These are phyloP conservation scores for Fraxinus pennsylvanica DNA, from an alignment of 257 asterid genomes.

Conservation along the genomic window DNA sequence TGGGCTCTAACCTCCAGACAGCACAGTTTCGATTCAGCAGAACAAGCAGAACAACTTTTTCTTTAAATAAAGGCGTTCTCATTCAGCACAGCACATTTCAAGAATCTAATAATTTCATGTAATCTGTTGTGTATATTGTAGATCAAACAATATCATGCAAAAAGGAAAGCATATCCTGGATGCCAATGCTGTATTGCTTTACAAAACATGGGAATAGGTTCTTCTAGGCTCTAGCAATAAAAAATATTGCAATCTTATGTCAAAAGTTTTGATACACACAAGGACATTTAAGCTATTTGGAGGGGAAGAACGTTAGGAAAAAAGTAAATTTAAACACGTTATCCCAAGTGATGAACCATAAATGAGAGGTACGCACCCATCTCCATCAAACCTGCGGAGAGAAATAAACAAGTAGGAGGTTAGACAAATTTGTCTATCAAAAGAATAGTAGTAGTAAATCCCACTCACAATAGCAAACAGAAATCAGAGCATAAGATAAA, in stretches of 20 bases:
- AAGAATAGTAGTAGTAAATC: slow-evolving; percentile 14
- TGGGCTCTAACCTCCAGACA: neutral
- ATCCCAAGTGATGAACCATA: slow-evolving; percentile 26
- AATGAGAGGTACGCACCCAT: slow-evolving; percentile 68
- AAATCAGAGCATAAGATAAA: slow-evolving; percentile 2
- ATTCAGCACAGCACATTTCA: neutral
- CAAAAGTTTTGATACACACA: neutral
- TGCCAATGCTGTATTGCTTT: neutral
- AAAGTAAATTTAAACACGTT: slow-evolving; percentile 24
- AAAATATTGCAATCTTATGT: neutral
- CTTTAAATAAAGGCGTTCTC: neutral
- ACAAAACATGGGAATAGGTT: neutral
- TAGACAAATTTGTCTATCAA: slow-evolving; percentile 10
- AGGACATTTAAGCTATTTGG: slow-evolving; percentile 9
- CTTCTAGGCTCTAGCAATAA: neutral
- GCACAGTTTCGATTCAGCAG: neutral
- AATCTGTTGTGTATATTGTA: neutral
- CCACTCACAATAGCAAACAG: neutral
- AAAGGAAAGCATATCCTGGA: neutral
- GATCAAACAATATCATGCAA: neutral
- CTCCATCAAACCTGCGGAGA: slow-evolving; percentile 96
- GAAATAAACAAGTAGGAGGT: slow-evolving; percentile 27
- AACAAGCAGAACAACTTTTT: neutral
- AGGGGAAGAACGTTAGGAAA: slow-evolving; percentile 8
- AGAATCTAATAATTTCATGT: neutral